Percentiles rank a stretch among this genome's conserved stretches.
Evolutionary conservation across 2,329 filamentous ascomycete species (phyloP).

Genomic region (Colletotrichum trifolii): DNA sequence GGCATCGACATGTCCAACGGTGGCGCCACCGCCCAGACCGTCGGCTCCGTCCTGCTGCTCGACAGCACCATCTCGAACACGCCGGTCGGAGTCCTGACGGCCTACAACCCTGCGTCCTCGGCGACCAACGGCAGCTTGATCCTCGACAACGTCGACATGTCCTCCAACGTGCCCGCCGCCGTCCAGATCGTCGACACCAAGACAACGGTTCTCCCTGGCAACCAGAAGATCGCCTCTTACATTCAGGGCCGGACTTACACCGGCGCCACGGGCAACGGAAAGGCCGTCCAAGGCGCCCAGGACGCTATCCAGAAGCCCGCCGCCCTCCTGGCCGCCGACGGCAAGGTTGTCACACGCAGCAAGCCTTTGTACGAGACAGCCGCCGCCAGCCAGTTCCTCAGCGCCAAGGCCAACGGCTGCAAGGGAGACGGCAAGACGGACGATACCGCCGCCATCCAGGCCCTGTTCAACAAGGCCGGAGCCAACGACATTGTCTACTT

Average conservation of each 20-base stretch:
- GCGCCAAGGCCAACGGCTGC: constrained; percentile 84
- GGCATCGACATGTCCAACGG: constrained; percentile 83
- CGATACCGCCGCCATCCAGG: constrained; percentile 87
- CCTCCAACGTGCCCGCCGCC: constrained; percentile 71
- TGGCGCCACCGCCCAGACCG: constrained; percentile 72
- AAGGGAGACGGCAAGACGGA: constrained; percentile 89
- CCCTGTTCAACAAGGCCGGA: constrained; percentile 75
- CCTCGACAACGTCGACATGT: constrained; percentile 90
- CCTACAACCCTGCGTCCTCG: constrained; percentile 72
- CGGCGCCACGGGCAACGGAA: constrained; percentile 51
- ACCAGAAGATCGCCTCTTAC: constrained; percentile 76
- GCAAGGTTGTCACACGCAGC: constrained; percentile 82
- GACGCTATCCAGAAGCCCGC: constrained; percentile 71
- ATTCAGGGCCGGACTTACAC: constrained; percentile 82
- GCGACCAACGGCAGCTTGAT: constrained; percentile 84
- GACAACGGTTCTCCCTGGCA: constrained; percentile 73
- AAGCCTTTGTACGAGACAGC: constrained; percentile 88
- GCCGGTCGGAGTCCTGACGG: constrained; percentile 79
- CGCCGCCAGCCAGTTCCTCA: constrained; percentile 77
- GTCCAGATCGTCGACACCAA: constrained; percentile 69
- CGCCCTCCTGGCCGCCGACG: constrained; percentile 69
- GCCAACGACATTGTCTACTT: constrained; percentile 77
- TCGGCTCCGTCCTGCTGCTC: constrained; percentile 85
- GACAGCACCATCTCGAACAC: constrained; percentile 85
- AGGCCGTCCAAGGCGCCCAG: constrained; percentile 70